Evolutionary conservation across 257 asterid genomes (phyloP).

Genomic region (Agastache rugosa): DNA sequence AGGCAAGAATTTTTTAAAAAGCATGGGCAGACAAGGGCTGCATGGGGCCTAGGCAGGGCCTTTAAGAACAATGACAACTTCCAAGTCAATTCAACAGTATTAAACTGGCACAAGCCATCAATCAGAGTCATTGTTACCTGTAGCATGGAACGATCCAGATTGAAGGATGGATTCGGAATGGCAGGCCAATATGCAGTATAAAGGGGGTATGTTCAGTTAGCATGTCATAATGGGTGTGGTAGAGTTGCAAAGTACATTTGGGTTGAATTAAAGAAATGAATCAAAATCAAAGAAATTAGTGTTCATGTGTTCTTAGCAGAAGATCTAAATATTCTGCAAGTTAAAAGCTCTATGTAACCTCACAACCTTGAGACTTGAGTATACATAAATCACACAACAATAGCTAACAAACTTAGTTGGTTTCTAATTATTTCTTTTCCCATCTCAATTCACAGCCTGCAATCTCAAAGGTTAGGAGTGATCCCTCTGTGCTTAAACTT

Average conservation of each 20-base stretch:
- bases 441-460: background rate
- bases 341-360: background rate
- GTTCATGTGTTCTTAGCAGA: background rate
- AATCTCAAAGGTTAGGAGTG: conserved; percentile 1
- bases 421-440: background rate
- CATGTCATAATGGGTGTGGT: background rate
- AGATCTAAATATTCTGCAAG: background rate
- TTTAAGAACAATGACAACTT: background rate
- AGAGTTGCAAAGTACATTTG: background rate
- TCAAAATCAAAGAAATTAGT: background rate
- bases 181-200: background rate
- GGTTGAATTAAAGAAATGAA: background rate
- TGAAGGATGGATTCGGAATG: background rate
- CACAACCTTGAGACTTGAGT: background rate
- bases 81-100: background rate
- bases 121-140: background rate
- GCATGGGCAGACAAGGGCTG: background rate
- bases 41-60: background rate
- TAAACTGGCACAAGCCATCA: background rate
- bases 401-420: background rate
- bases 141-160: background rate
- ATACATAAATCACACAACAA: background rate
- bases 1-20: background rate
- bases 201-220: background rate
- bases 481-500: background rate